Evolutionary conservation across 495 filamentous ascomycete species (phyloP).

Genomic region (Pseudomonodictys pantanalensis): DNA sequence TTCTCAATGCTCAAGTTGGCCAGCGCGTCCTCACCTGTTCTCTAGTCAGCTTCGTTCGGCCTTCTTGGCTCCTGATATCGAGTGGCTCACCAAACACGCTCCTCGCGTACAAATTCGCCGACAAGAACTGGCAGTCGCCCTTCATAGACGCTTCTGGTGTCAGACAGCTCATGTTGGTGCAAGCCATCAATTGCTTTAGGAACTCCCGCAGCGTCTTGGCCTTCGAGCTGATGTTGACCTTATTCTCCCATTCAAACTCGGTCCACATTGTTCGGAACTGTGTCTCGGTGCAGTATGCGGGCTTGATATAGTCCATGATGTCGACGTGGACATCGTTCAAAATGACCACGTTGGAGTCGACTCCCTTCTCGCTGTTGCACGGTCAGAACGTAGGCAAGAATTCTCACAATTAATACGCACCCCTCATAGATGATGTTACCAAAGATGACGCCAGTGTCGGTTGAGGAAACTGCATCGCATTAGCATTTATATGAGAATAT

Average conservation of each 20-base stretch:
- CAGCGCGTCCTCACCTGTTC: slow-evolving; percentile 91
- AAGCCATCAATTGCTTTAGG: slow-evolving; percentile 91
- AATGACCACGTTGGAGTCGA: slow-evolving; percentile 96
- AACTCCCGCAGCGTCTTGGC: slow-evolving; percentile 90
- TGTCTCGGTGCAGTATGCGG: slow-evolving; percentile 92
- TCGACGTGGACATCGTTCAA: slow-evolving; percentile 98
- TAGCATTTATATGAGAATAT: neutral
- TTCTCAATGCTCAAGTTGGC: slow-evolving; percentile 98
- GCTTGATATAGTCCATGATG: slow-evolving; percentile 99
- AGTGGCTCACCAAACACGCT: slow-evolving; percentile 91
- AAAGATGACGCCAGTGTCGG: slow-evolving; percentile 98
- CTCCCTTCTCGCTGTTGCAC: slow-evolving; percentile 64
- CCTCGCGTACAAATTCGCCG: slow-evolving; percentile 93
- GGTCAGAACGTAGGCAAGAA: neutral
- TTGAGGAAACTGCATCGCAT: slow-evolving; percentile 69
- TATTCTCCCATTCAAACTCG: slow-evolving; percentile 99
- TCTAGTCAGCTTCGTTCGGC: slow-evolving; percentile 3
- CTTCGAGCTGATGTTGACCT: slow-evolving; percentile 99
- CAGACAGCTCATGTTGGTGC: slow-evolving; percentile 97
- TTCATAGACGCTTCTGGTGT: slow-evolving; percentile 95
- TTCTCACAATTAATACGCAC: neutral
- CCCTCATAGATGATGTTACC: slow-evolving; percentile 99
- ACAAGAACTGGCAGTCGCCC: slow-evolving; percentile 97
- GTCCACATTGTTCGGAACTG: slow-evolving; percentile 99
- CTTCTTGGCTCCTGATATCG: neutral